Evolutionary conservation across 129 eudicot species (phyloP).

Genomic region (Cynara cardunculus): DNA sequence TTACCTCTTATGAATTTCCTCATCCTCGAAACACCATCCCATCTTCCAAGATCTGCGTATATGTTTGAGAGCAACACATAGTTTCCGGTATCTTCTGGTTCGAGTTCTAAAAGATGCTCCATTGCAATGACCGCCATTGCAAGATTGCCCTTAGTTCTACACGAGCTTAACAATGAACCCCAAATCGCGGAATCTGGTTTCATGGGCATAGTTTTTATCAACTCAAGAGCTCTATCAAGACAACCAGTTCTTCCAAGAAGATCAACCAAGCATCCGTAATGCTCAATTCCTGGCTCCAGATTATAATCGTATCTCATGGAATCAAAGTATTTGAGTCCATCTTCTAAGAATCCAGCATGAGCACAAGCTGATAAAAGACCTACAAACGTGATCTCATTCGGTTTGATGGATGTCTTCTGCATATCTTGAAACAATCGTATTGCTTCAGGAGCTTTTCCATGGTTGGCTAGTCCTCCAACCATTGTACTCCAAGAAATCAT

Average conservation of each 20-base stretch:
- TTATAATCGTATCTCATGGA: slow-evolving; percentile 43
- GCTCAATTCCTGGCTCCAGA: slow-evolving; percentile 51
- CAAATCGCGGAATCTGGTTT: slow-evolving; percentile 58
- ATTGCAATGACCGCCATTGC: slow-evolving; percentile 46
- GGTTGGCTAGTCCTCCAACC: slow-evolving; percentile 51
- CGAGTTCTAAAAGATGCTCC: slow-evolving; percentile 54
- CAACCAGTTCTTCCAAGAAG: slow-evolving; percentile 58
- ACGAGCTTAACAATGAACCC: slow-evolving; percentile 63
- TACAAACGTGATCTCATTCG: slow-evolving; percentile 60
- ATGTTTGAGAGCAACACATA: slow-evolving; percentile 57
- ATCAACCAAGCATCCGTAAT: slow-evolving; percentile 58
- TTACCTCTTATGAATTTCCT: slow-evolving; percentile 47
- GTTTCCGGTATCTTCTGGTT: slow-evolving; percentile 59
- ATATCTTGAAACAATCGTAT: slow-evolving; percentile 43
- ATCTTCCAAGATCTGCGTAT: slow-evolving; percentile 52
- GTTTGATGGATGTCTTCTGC: slow-evolving; percentile 41
- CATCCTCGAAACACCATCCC: slow-evolving; percentile 60
- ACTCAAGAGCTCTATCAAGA: slow-evolving; percentile 40
- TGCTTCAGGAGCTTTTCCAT: slow-evolving; percentile 53
- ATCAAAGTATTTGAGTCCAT: slow-evolving; percentile 50
- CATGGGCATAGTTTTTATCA: slow-evolving; percentile 48
- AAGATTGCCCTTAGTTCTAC: slow-evolving; percentile 47
- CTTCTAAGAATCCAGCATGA: slow-evolving; percentile 47
- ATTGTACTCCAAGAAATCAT: slow-evolving; percentile 63
- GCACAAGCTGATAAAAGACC: slow-evolving; percentile 70